Percentiles rank a stretch among this genome's conserved stretches.
Conservation (phyloP, 139 green algal species). For the Volvox reticuliferus region DNA sequence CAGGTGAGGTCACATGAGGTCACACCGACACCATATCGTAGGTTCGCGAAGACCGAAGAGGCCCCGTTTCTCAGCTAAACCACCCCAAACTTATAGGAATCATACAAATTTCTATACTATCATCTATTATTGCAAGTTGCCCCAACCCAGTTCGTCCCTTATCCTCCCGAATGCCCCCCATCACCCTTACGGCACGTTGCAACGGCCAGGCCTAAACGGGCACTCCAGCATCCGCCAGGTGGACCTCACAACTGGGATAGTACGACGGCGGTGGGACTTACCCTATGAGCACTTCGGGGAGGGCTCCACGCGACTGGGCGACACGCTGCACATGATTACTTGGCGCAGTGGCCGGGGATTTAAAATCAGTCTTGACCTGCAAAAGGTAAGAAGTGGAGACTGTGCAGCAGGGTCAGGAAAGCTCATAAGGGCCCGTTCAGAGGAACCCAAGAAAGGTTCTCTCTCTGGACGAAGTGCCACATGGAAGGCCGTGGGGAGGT, state of each 20-base stretch:
- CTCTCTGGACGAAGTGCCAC: too few relatives aligned
- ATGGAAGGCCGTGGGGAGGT: too few relatives aligned
- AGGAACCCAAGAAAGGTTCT: neutral
- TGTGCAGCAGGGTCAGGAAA: neutral
- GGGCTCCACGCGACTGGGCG: conserved; percentile 72
- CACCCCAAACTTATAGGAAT: too few relatives aligned
- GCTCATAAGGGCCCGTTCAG: neutral
- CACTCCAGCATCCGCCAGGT: conserved; percentile 79
- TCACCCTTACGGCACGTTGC: too few relatives aligned
- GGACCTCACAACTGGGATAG: conserved; percentile 71
- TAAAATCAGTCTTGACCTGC: conserved; percentile 54
- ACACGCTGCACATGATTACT: conserved; percentile 83
- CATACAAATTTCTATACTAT: too few relatives aligned
- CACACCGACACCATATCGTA: too few relatives aligned
- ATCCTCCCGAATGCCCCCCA: too few relatives aligned
- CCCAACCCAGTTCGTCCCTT: too few relatives aligned
- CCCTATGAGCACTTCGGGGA: conserved; percentile 81
- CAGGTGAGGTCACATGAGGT: conserved; percentile 58
- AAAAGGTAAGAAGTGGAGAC: conserved; percentile 57
- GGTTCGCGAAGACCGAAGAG: too few relatives aligned
- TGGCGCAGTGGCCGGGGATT: conserved; percentile 69
- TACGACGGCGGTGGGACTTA: conserved; percentile 38
- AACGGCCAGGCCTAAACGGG: conserved; percentile 76
- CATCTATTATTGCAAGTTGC: too few relatives aligned
- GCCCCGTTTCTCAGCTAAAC: too few relatives aligned